These are phyloP conservation scores for Gentiana macrophylla DNA, from an alignment of 257 asterid species.

Conservation along the genomic window DNA sequence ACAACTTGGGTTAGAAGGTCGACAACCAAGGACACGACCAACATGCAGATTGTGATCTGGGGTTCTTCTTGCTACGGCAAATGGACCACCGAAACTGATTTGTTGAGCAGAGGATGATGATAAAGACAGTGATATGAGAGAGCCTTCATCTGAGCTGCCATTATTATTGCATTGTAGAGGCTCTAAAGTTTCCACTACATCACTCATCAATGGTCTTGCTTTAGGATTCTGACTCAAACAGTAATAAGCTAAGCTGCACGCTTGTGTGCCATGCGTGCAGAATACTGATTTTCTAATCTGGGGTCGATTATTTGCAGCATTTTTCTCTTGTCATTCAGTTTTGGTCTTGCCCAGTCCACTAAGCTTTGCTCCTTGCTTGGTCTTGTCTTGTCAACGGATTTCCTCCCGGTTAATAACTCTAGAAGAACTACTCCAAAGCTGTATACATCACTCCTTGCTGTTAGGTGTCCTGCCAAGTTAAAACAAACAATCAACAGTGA, in stretches of 20 bases:
- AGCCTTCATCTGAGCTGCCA: slow-evolving; percentile 39
- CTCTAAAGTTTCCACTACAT: slow-evolving; percentile 93
- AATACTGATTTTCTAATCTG: slow-evolving; percentile 80
- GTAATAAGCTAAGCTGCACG: slow-evolving; percentile 97
- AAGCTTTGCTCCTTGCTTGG: slow-evolving; percentile 97
- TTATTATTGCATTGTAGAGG: slow-evolving; percentile 54
- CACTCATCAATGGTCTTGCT: slow-evolving; percentile 97
- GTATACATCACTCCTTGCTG: slow-evolving; percentile 98
- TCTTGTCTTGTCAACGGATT: slow-evolving; percentile 95
- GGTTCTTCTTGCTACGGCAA: slow-evolving; percentile 44
- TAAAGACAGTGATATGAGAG: slow-evolving; percentile 38
- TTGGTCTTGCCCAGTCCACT: slow-evolving; percentile 99
- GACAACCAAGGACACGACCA: slow-evolving; percentile 53
- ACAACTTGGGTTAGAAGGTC: slow-evolving; percentile 57
- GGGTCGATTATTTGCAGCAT: slow-evolving; percentile 97
- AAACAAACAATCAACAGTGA: not conserved
- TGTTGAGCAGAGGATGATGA: slow-evolving; percentile 22
- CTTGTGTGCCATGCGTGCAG: slow-evolving; percentile 95
- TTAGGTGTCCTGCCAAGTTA: slow-evolving; percentile 76
- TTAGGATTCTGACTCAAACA: slow-evolving; percentile 98
- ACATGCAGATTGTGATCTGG: slow-evolving; percentile 56
- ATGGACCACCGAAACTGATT: slow-evolving; percentile 46
- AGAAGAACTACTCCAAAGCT: slow-evolving; percentile 97
- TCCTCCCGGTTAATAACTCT: slow-evolving; percentile 94
- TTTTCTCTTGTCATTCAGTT: slow-evolving; percentile 84